Conservation (phyloP, 352 stramenopile species). For the Phytophthora multivora region DNA sequence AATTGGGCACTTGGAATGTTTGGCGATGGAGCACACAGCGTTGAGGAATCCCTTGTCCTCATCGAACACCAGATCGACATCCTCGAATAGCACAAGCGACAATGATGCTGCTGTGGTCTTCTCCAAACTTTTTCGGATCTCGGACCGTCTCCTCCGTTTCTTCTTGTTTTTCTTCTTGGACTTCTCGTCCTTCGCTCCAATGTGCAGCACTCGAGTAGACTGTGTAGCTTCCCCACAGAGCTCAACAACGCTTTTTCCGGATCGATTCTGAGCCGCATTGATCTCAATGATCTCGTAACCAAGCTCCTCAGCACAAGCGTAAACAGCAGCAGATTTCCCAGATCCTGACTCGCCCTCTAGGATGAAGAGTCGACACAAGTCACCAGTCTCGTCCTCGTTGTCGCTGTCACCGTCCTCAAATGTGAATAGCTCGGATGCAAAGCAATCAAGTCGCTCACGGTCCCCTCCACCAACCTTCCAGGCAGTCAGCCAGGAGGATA, state of each 20-base stretch:
- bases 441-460: constrained; percentile 48
- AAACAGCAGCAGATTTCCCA: constrained; percentile 82
- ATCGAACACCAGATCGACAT: constrained; percentile 83
- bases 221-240: constrained; percentile 86
- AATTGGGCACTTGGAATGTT: constrained; percentile 82
- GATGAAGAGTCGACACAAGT: constrained; percentile 74
- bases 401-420: constrained; percentile 67
- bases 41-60: constrained; percentile 81
- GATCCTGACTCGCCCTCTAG: constrained; percentile 72
- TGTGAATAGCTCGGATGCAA: constrained; percentile 66
- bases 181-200: constrained; percentile 43
- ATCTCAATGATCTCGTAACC: constrained; percentile 88
- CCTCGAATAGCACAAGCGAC: constrained; percentile 86
- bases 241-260: constrained; percentile 70
- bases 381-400: constrained; percentile 58
- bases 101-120: constrained; percentile 47
- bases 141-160: constrained; percentile 34
- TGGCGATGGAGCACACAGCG: constrained; percentile 76
- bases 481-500: constrained; percentile 73
- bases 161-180: constrained; percentile 59
- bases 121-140: constrained; percentile 45
- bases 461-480: constrained; percentile 71
- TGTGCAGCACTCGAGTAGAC: constrained; percentile 75
- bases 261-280: constrained; percentile 78
- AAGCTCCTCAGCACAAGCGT: constrained; percentile 79